Evolutionary conservation across 1,284 basidiomycete genomes (phyloP), one percentile per base, ranked within the genome.

Genomic region (Cerrena zonata): DNA sequence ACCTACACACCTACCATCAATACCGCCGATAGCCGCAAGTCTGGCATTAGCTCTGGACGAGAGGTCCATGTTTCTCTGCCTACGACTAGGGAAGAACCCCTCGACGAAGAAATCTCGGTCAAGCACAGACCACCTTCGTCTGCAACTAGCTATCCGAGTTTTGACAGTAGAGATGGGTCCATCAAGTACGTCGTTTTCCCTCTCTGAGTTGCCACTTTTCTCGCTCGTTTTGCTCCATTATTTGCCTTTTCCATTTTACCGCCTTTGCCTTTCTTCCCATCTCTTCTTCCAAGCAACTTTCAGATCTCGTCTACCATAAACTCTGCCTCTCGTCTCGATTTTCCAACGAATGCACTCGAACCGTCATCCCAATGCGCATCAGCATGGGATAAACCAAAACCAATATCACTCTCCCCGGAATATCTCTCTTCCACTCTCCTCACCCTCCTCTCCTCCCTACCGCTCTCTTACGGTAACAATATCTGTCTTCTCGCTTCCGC

Each of bases 111-210:
- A 10, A 25, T 23, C 12, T 44, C 42, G 4, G 22, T 44, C 19
- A 27, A 44, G 22, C 25, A 22, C 53, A 66, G 65, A 27, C 59
- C 65, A 5, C 52, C 65, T 5, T 70, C 70, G 18, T 76, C 73
- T 38, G 62, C 57, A 36, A 58, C 57, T 45, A 67, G 64, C 43
- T 64, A 61, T 48, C 58, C 60, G 23, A 65, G 61, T 30, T 51
- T 64, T 40, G 64, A 60, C 39, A 57, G 71, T 64, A 56, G 69
- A 5, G 76, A 78, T 37, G 77, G 72, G 46, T 82, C 78, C 50
- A 80, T 84, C 55, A 83, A 84, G 81, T 82, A 56, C 61, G 78
- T 72, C 5, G 19, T 19, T 11, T 27, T 13, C 41, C 43, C 42
- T 50, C 46, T 39, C 13, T 22, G 24, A 34, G 25, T 49, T 22